These are phyloP conservation scores for Chaetomiaceae sp. DNA, from an alignment of 2,329 filamentous ascomycete species.

Conservation along the genomic window DNA sequence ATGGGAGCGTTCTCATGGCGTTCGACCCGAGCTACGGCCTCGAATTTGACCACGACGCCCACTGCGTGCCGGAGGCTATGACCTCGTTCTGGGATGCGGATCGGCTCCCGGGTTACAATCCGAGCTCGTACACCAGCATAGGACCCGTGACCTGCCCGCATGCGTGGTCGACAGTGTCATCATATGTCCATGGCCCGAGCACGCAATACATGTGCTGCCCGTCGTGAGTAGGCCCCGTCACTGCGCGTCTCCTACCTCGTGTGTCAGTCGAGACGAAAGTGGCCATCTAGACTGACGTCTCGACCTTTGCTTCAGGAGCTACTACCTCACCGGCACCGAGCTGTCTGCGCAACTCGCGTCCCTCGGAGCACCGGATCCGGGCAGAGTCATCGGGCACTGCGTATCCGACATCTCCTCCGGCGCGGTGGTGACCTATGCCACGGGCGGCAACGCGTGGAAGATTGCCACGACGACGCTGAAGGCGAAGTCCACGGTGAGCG, in stretches of 20 bases:
- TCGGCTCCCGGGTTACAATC: not conserved
- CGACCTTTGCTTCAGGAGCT: no score
- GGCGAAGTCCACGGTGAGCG: not conserved
- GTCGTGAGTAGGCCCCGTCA: not conserved
- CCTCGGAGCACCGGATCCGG: not conserved
- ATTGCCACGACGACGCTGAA: slow-evolving; percentile 2
- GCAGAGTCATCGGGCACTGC: not conserved
- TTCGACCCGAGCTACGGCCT: slow-evolving; percentile 5
- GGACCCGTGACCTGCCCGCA: slow-evolving; percentile 1
- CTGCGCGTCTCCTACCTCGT: no score
- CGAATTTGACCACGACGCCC: not conserved
- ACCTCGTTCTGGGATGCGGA: slow-evolving; percentile 4
- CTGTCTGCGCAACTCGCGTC: not conserved
- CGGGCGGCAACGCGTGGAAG: not conserved
- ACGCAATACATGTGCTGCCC: slow-evolving; percentile 4
- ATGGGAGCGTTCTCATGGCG: slow-evolving; percentile 1
- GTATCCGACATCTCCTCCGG: not conserved
- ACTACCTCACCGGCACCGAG: not conserved
- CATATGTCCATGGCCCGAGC: not conserved
- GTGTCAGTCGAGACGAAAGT: no score
- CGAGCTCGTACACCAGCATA: not conserved
- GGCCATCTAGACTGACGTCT: no score
- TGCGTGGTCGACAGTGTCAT: not conserved
- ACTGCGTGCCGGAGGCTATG: slow-evolving; percentile 1
- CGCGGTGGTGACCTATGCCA: not conserved